phyloP scores from a whole-genome alignment of 1,284 basidiomycete genomes.

The Lentinula novae-zelandiae region DNA sequence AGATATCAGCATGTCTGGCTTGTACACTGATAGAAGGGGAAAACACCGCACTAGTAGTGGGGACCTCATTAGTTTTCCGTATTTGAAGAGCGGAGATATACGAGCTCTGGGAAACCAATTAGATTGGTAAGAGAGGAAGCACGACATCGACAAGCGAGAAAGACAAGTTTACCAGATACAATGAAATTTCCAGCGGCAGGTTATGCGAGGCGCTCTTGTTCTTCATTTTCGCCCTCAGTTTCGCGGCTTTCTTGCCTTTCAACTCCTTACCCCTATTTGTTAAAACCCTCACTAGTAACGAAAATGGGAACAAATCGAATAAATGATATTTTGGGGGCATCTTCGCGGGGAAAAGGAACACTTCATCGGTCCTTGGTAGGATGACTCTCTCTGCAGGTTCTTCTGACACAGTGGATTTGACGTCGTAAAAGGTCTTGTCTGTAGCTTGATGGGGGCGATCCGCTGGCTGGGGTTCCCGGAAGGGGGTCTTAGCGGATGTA shows the following conservation, averaged over 20 bases:
- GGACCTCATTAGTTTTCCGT: conserved; percentile 59
- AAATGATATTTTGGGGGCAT: conserved; percentile 61
- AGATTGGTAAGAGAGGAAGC: conserved; percentile 5
- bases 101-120: conserved; percentile 43
- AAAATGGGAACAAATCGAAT: conserved; percentile 69
- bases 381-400: conserved; percentile 22
- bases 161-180: conserved; percentile 57
- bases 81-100: conserved; percentile 61
- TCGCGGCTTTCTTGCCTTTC: conserved; percentile 56
- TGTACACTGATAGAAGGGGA: background rate
- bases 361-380: conserved; percentile 34
- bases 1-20: background rate
- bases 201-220: conserved; percentile 54
- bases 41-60: conserved; percentile 53
- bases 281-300: conserved; percentile 48
- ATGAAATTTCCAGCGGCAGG: conserved; percentile 68
- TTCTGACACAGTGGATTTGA: conserved; percentile 6
- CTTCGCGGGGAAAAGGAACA: conserved; percentile 51
- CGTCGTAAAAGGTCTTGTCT: background rate
- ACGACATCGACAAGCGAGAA: background rate
- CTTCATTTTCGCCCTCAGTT: conserved; percentile 45
- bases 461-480: conserved; percentile 8
- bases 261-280: conserved; percentile 44
- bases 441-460: conserved; percentile 10
- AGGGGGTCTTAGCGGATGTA: conserved; percentile 4